phyloP scores from a whole-genome alignment of 768 basidiomycete species.

The Leccinum arenicola region DNA sequence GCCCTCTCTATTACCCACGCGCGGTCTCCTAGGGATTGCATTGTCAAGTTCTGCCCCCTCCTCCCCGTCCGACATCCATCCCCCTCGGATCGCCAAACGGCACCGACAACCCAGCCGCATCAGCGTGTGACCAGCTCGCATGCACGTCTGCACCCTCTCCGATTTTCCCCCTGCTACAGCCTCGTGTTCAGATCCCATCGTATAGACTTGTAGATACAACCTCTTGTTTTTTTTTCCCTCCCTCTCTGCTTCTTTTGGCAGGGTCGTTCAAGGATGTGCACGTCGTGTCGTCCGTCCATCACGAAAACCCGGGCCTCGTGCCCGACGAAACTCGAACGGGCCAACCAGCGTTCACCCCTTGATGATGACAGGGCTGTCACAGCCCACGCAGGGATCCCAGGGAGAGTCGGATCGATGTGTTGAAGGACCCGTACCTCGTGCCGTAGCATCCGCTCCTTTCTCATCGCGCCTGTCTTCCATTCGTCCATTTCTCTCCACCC shows the following conservation, averaged over 20 bases:
- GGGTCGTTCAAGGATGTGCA: slow-evolving; percentile 3
- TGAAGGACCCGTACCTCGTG: not conserved
- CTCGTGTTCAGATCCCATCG: not conserved
- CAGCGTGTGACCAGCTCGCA: not conserved
- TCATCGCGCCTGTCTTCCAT: not conserved
- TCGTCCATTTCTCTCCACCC: not conserved
- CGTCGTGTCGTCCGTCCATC: not conserved
- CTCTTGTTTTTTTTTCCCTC: slow-evolving; percentile 2
- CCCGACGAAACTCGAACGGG: not conserved
- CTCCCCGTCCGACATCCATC: not conserved
- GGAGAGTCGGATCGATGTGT: not conserved
- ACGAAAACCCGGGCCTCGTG: slow-evolving; percentile 7
- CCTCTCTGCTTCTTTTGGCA: slow-evolving; percentile 1
- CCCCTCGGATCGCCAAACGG: not conserved
- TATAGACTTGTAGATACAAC: not conserved
- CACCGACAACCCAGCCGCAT: not conserved
- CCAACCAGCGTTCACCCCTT: not conserved
- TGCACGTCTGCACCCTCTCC: not conserved
- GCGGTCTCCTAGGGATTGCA: slow-evolving; percentile 32
- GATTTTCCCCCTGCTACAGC: not conserved
- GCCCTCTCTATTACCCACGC: slow-evolving; percentile 14
- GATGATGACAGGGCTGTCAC: not conserved
- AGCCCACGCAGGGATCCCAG: not conserved
- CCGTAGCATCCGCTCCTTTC: not conserved
- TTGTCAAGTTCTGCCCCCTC: not conserved